Conservation (phyloP, 2,329 filamentous ascomycete genomes). For the Phoma sp. region DNA sequence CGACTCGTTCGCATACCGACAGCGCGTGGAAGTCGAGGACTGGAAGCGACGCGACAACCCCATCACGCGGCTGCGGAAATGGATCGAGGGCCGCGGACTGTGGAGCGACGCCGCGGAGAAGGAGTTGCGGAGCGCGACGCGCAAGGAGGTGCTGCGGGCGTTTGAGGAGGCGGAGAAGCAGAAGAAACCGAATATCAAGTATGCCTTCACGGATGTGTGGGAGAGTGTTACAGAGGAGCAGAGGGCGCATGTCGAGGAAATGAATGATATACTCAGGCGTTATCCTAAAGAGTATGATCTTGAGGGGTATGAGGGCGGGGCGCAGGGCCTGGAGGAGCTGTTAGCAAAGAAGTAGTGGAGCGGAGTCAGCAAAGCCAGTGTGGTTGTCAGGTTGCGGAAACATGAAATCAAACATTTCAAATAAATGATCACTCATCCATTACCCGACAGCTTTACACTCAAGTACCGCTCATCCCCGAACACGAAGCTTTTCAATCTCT, state of each 20-base stretch:
- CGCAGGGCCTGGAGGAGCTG: slow-evolving; percentile 63
- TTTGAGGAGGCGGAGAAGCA: slow-evolving; percentile 84
- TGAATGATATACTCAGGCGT: slow-evolving; percentile 77
- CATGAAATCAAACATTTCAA: no score
- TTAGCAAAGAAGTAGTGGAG: slow-evolving; percentile 22
- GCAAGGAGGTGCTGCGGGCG: slow-evolving; percentile 80
- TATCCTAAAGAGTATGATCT: slow-evolving; percentile 95
- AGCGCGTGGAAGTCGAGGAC: slow-evolving; percentile 89
- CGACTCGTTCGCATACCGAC: slow-evolving; percentile 95
- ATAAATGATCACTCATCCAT: no score
- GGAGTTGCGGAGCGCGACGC: slow-evolving; percentile 67
- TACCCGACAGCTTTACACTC: no score
- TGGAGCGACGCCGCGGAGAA: slow-evolving; percentile 89
- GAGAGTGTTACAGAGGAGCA: slow-evolving; percentile 83
- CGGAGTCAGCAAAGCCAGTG: no score
- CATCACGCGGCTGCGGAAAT: slow-evolving; percentile 84
- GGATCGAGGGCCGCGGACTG: slow-evolving; percentile 80
- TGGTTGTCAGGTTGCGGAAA: no score
- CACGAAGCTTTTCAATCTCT: no score
- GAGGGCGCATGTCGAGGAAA: slow-evolving; percentile 74
- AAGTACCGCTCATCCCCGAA: no score
- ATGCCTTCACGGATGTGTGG: slow-evolving; percentile 88
- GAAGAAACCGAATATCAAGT: slow-evolving; percentile 74
- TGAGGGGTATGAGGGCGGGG: slow-evolving; percentile 74
- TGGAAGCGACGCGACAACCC: slow-evolving; percentile 93